Evolutionary conservation across 345 rosid species (phyloP).

Genomic region (Gynandropsis gynandra): DNA sequence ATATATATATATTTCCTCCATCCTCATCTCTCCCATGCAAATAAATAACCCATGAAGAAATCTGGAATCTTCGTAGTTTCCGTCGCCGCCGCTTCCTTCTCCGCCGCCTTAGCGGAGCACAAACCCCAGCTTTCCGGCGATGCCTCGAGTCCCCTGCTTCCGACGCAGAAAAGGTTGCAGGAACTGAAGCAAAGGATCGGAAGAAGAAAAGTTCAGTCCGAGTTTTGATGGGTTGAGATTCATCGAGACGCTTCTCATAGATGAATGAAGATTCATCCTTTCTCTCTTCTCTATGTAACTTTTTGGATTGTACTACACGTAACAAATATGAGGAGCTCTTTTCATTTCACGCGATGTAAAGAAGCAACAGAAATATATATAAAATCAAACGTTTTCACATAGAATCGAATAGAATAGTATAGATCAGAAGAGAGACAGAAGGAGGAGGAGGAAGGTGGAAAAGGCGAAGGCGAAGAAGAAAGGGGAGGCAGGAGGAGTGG

Average conservation of each 20-base stretch:
- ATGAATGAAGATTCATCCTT: slow-evolving; percentile 17
- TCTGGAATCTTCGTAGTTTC: slow-evolving; percentile 47
- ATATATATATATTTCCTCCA: too few species aligned
- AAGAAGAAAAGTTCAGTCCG: slow-evolving; percentile 63
- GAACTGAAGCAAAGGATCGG: slow-evolving; percentile 28
- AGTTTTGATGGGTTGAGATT: slow-evolving; percentile 80
- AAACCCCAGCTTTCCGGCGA: slow-evolving; percentile 33
- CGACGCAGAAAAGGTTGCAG: slow-evolving; percentile 20
- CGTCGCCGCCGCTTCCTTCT: slow-evolving; percentile 42
- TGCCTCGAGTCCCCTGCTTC: slow-evolving; percentile 29
- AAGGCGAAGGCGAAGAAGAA: slow-evolving; percentile 21
- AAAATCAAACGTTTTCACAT: background rate
- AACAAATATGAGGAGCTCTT: too few species aligned
- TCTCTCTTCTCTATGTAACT: background rate
- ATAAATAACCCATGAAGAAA: slow-evolving; percentile 46
- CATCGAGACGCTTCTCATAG: slow-evolving; percentile 92
- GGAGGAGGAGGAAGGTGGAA: slow-evolving; percentile 18
- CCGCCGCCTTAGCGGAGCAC: slow-evolving; percentile 35
- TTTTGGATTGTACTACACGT: too few species aligned
- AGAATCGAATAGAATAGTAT: background rate
- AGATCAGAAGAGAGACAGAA: slow-evolving; percentile 21
- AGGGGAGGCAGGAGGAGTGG: slow-evolving; percentile 1
- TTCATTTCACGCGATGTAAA: background rate
- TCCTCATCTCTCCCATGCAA: too few species aligned
- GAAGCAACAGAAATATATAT: background rate